Percentiles rank a stretch among this genome's conserved stretches.
phyloP scores from a whole-genome alignment of 2,329 filamentous ascomycete species.

The Nothomitra cinnamomea region DNA sequence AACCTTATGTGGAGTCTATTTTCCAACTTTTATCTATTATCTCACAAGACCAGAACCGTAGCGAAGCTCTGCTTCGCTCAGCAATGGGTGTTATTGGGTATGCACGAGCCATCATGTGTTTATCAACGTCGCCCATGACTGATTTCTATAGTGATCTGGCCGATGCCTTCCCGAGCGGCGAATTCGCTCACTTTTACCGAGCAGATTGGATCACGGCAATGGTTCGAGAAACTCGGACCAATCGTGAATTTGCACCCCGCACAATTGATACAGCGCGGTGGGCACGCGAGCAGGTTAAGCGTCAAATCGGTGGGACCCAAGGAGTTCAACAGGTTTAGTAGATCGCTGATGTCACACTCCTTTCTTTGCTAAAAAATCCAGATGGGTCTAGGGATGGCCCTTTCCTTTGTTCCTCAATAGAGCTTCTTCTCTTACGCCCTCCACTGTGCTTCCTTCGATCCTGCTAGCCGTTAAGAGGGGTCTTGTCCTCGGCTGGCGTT shows the following conservation, averaged over 20 bases:
- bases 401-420: constrained; percentile 5
- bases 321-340: constrained; percentile 8
- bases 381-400: constrained; percentile 6
- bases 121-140: constrained; percentile 1
- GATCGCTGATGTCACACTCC: neutral
- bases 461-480: constrained; percentile 17
- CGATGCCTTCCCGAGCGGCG: constrained; percentile 81
- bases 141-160: constrained; percentile 61
- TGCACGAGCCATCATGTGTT: constrained; percentile 20
- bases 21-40: constrained; percentile 75
- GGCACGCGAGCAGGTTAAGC: constrained; percentile 95
- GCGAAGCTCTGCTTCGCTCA: constrained; percentile 81
- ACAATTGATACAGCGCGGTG: constrained; percentile 92
- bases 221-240: constrained; percentile 81
- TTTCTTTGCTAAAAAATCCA: neutral
- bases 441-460: constrained; percentile 4
- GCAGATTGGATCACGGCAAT: constrained; percentile 78
- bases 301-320: constrained; percentile 46
- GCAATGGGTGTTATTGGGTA: constrained; percentile 96
- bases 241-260: constrained; percentile 67
- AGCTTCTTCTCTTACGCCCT: constrained; percentile 6
- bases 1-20: constrained; percentile 67
- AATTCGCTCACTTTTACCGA: constrained; percentile 71
- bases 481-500: constrained; percentile 20
- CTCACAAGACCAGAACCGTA: constrained; percentile 68